Conservation (phyloP, 305 asterid genomes). For the Fraxinus baroniana region DNA sequence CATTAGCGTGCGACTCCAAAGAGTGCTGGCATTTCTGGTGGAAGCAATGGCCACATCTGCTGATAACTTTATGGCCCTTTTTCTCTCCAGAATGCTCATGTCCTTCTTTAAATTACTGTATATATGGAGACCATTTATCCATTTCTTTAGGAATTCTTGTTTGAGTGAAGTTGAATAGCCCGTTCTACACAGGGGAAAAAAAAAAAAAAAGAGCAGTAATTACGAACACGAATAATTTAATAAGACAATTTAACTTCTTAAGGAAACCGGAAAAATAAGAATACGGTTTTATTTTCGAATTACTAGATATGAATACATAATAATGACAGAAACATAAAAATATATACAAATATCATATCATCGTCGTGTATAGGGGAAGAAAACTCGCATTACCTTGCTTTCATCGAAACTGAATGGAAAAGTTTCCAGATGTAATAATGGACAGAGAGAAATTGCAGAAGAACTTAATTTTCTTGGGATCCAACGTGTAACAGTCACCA, state of each 20-base stretch:
- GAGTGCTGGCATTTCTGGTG: slow-evolving; percentile 42
- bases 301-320: neutral
- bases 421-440: neutral
- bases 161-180: slow-evolving; percentile 37
- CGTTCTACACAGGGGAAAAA: slow-evolving; percentile 29
- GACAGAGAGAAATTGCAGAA: slow-evolving; percentile 1
- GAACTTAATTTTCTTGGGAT: slow-evolving; percentile 17
- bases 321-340: neutral
- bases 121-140: slow-evolving; percentile 64
- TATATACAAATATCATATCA: neutral
- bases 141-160: slow-evolving; percentile 67
- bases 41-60: slow-evolving; percentile 92
- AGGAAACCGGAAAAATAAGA: neutral
- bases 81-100: slow-evolving; percentile 57
- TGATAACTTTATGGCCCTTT: slow-evolving; percentile 62
- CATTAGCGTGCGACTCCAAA: slow-evolving; percentile 63
- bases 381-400: slow-evolving; percentile 33
- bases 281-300: neutral
- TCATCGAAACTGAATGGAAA: slow-evolving; percentile 18
- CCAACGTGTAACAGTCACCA: slow-evolving; percentile 21
- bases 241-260: neutral
- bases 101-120: slow-evolving; percentile 41
- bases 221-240: neutral
- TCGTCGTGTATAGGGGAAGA: neutral
- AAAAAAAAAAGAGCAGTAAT: neutral